phyloP scores from a whole-genome alignment of 2,329 filamentous ascomycete genomes.

The Fusarium armeniacum region DNA sequence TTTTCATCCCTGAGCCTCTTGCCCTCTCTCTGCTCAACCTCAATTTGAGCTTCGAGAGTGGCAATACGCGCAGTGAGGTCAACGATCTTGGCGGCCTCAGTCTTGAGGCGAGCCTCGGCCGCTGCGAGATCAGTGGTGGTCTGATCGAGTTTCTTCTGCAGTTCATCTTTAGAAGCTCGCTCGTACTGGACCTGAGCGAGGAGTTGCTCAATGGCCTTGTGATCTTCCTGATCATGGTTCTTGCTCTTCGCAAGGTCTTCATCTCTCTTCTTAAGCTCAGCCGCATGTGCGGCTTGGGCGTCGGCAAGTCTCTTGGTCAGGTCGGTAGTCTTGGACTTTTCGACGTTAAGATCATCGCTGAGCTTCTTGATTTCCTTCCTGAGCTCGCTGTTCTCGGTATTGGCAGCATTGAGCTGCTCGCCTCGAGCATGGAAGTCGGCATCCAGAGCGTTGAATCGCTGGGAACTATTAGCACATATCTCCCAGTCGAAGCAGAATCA shows the following conservation, averaged over 20 bases:
- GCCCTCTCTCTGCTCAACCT: constrained; percentile 2
- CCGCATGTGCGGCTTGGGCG: neutral
- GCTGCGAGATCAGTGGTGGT: neutral
- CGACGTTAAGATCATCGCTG: neutral
- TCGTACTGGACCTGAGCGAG: constrained; percentile 5
- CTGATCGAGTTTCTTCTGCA: constrained; percentile 7
- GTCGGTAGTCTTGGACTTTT: neutral
- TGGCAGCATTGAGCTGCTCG: neutral
- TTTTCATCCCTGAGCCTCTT: neutral
- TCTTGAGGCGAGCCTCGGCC: neutral
- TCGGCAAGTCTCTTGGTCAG: neutral
- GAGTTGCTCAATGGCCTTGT: neutral
- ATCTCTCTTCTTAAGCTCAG: neutral
- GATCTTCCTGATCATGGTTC: constrained; percentile 1
- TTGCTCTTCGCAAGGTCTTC: neutral
- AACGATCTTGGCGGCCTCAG: neutral
- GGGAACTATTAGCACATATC: neutral
- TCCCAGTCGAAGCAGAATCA: rapidly evolving
- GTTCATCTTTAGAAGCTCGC: neutral
- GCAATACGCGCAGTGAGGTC: neutral
- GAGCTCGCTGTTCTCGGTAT: neutral
- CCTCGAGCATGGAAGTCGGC: neutral
- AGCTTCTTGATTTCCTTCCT: neutral
- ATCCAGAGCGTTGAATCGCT: constrained; percentile 10
- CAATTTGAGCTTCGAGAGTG: neutral